phyloP scores from a whole-genome alignment of 768 basidiomycete genomes.

The Lanmaoa rubissima region DNA sequence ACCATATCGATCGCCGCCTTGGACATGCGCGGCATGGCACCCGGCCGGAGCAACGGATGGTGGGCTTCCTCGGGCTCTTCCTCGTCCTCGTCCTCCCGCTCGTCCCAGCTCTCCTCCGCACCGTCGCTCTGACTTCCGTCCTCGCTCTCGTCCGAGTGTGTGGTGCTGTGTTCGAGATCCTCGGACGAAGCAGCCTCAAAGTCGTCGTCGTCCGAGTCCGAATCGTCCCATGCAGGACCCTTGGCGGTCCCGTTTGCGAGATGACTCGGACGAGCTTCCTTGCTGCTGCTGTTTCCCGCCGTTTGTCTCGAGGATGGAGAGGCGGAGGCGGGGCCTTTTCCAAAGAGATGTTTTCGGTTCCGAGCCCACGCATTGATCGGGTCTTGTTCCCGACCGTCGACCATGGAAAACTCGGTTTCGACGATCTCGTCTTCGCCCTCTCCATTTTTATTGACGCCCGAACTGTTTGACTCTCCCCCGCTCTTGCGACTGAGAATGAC shows the following conservation, averaged over 20 bases:
- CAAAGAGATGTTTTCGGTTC: conserved; percentile 55
- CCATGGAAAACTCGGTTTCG: conserved; percentile 69
- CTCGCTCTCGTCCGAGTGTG: conserved; percentile 36
- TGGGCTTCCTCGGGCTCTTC: conserved; percentile 50
- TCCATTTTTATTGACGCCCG: neutral
- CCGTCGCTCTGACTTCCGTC: conserved; percentile 33
- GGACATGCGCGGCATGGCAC: conserved; percentile 70
- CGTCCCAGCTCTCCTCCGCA: conserved; percentile 37
- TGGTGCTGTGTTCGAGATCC: conserved; percentile 43
- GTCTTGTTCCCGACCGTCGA: conserved; percentile 68
- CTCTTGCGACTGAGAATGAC: conserved; percentile 48
- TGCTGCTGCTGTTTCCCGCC: neutral
- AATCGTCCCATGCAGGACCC: conserved; percentile 33
- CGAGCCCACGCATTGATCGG: conserved; percentile 67
- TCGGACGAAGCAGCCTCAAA: conserved; percentile 38
- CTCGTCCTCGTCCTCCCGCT: conserved; percentile 42
- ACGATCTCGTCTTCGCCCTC: conserved; percentile 40
- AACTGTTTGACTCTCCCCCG: neutral
- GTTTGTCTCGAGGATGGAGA: neutral
- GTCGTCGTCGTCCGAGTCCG: conserved; percentile 35
- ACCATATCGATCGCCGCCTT: conserved; percentile 63
- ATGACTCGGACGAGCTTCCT: conserved; percentile 2
- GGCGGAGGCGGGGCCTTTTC: conserved; percentile 24
- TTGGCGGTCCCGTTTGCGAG: conserved; percentile 15
- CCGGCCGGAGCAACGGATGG: conserved; percentile 64